Base-by-base conservation (phyloP, 495 filamentous ascomycete genomes). In the Astrothelium macrocarpum region DNA sequence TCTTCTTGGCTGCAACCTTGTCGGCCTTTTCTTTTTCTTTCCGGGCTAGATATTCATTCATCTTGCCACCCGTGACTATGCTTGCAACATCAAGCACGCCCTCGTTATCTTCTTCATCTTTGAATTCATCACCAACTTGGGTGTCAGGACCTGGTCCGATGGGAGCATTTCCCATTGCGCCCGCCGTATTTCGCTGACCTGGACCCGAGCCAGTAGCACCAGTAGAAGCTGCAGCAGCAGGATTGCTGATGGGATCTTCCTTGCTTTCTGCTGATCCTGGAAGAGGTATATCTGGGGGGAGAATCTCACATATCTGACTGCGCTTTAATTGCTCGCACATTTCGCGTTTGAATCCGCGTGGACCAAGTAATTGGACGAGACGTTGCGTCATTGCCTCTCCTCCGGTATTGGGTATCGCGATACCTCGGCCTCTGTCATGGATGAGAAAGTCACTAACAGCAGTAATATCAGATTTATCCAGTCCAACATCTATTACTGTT, bases 311-410 rank as follows among this genome's bases (percentile, higher is more conserved):
- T 59, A 97, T 89, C 25, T 84, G 77, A 66, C 85, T 96, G 70
- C 84, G 86, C 79, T 98, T 98, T 61, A 98, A 75, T 75, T 96
- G 90, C 78, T 98, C 95, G 56, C 90, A 94, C 88, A 97, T 95
- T 49, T 96, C 90, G 28, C 85, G 74, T 7, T 84, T 86, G 67
- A 94, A 93, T 0, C 83, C 84, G 49, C 64, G 53, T 2, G 79
- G 66, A 43, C 82, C 78, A 11, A 98, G 81, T 34, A 95, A 75
- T 65, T 87, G 78, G 32, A 83, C 67, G 11, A 98, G 81, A 58
- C 84, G 81, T 67, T 84, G 81, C 1, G 94, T 98, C 80, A 98
- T 92, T 16, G 86, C 83, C 68, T 98, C 91, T 59, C 94, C 94
- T 46, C 95, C 95, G 66, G 84, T 89, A 1, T 78, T 80, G 49